A percentile compares a stretch with the other conserved stretches of the same genome.
These are phyloP conservation scores for Pyropia haitanensis DNA, from an alignment of 23 red algal genomes.

Conservation along the genomic window DNA sequence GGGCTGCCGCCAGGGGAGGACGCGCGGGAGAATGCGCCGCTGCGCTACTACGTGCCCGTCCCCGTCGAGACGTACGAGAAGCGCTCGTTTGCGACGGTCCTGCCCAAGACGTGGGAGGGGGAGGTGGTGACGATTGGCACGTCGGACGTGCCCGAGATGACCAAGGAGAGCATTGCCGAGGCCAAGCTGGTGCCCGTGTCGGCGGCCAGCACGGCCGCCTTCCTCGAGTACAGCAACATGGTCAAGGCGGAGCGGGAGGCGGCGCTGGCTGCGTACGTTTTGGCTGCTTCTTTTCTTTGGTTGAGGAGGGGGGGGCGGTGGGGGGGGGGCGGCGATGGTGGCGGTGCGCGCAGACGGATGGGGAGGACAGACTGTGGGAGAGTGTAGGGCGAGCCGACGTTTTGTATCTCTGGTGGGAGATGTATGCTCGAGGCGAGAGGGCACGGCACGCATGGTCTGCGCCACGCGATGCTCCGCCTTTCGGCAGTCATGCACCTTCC, in stretches of 20 bases:
- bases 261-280: slow-evolving; percentile 4
- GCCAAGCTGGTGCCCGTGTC: slow-evolving; percentile 20
- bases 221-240: slow-evolving; percentile 34
- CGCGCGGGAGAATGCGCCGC: slow-evolving; percentile 37
- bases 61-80: slow-evolving; percentile 55
- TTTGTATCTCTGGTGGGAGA: no score
- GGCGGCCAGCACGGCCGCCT: slow-evolving; percentile 23
- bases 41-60: slow-evolving; percentile 35
- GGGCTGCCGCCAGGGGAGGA: slow-evolving; percentile 62
- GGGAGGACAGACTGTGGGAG: no score
- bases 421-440: no score
- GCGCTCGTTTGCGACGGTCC: slow-evolving; percentile 42
- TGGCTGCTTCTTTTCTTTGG: no score
- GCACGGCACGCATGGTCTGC: no score
- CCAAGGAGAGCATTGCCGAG: slow-evolving; percentile 7
- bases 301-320: no score
- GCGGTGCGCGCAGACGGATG: no score
- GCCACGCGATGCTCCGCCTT: no score
- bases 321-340: no score
- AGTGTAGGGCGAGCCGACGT: no score
- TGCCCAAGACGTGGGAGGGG: slow-evolving; percentile 54
- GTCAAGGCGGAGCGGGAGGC: slow-evolving; percentile 44
- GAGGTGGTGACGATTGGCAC: slow-evolving; percentile 30
- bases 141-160: slow-evolving; percentile 15
- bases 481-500: no score